phyloP scores from a whole-genome alignment of 371 early-diverging fungal genomes.

The Apophysomyces variabilis region DNA sequence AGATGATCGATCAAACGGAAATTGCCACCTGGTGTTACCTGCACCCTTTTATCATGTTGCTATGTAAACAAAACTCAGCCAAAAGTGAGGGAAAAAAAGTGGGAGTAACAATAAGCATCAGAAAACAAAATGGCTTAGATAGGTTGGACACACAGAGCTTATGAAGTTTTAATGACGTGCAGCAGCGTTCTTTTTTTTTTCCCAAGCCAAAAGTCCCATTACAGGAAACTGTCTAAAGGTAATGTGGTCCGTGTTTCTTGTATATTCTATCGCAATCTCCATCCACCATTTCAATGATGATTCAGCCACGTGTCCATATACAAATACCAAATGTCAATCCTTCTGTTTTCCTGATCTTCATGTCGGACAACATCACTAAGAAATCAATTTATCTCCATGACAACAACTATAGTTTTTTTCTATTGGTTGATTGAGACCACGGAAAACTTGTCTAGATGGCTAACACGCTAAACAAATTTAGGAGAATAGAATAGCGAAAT shows the following conservation, averaged over 20 bases:
- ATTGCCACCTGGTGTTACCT: conserved; percentile 6
- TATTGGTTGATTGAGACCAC: too few species aligned
- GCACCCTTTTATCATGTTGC: conserved; percentile 2
- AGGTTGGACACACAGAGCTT: not conserved
- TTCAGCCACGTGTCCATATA: conserved; percentile 9
- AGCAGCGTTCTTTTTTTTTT: conserved; percentile 3
- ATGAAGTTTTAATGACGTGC: conserved; percentile 8
- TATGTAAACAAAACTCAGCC: conserved; percentile 9
- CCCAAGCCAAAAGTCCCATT: not conserved
- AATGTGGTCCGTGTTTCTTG: conserved; percentile 3
- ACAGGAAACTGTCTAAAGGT: not conserved
- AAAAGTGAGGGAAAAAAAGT: not conserved
- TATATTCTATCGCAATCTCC: too few species aligned
- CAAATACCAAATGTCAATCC: not conserved
- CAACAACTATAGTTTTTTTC: too few species aligned
- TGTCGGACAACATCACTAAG: too few species aligned
- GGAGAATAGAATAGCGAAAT: too few species aligned
- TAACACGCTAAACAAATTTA: too few species aligned
- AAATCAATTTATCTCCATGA: too few species aligned
- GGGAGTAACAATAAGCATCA: not conserved
- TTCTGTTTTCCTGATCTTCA: too few species aligned
- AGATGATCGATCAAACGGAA: conserved; percentile 8
- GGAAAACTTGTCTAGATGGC: too few species aligned
- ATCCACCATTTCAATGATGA: not conserved
- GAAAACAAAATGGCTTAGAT: not conserved